Conservation (phyloP, 2,329 filamentous ascomycete genomes). For the Phaeophleospora eucalypticola region DNA sequence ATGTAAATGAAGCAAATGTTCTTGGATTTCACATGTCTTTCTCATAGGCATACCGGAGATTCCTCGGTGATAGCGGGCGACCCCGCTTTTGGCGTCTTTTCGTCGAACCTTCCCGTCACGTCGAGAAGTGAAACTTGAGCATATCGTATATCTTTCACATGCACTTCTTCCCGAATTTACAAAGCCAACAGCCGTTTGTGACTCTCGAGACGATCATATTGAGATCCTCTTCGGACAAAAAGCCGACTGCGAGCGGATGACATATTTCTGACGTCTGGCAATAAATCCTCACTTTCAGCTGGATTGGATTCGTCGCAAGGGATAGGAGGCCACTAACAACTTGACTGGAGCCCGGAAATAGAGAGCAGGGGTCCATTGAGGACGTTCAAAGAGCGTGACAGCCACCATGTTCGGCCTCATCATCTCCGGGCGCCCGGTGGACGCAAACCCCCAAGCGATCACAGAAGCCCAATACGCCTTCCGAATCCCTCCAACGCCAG, state of each 20-base stretch:
- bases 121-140: neutral
- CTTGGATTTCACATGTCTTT: too few relatives aligned
- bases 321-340: neutral
- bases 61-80: neutral
- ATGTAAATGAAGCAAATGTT: neutral
- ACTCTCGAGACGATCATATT: too few relatives aligned
- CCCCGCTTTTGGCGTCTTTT: neutral
- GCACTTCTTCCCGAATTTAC: neutral
- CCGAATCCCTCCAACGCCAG: constrained; percentile 56
- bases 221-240: too few relatives aligned
- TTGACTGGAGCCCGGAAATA: neutral
- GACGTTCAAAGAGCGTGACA: neutral
- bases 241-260: too few relatives aligned
- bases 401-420: constrained; percentile 57
- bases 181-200: neutral
- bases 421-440: constrained; percentile 56
- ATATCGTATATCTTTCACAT: neutral
- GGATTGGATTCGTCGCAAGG: too few relatives aligned
- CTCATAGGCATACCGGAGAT: too few relatives aligned
- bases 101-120: neutral
- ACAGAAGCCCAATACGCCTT: constrained; percentile 62
- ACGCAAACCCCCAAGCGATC: constrained; percentile 53
- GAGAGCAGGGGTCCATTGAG: neutral
- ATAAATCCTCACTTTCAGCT: too few relatives aligned
- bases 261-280: too few relatives aligned